Base-by-base conservation (phyloP, 768 basidiomycete genomes). In the Boletus subparvulus region DNA sequence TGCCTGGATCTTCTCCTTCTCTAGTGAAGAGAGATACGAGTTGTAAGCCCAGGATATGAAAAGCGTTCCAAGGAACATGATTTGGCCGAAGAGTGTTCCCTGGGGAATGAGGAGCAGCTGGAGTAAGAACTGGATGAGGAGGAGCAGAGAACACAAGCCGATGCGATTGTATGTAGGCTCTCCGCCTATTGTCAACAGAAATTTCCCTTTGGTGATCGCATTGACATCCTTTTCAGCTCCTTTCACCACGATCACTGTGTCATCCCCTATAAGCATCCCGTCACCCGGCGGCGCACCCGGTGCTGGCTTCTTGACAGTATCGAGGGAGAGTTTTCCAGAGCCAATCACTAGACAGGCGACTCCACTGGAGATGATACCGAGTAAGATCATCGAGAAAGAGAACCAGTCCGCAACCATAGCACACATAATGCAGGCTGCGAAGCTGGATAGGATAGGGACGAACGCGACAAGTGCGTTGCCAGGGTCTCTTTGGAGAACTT, bases 21-120 rank as follows among this genome's bases (percentile, higher is more conserved):
- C 77, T 65, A 80, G 59, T 0, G 68, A 70, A 9, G 73, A 72
- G 30, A 75, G 66, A 45, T 66, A 75, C 1, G 70, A 66, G 41
- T 75, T 75, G 50, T 75, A 74, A 1, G 17, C 52, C 74, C 74
- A 75, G 1, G 74, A 75, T 2, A 67, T 65, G 4, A 58, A 67
- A 16, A 75, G 64, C 1, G 73, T 61, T 1, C 52, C 43, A 30
- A 75, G 53, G 55, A 75, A 75, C 69, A 75, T 56, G 42, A 72
- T 52, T 47, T 75, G 74, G 12, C 75, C 74, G 7, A 75, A 73
- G 39, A 74, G 65, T 12, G 54, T 33, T 12, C 61, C 68, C 49
- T 75, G 73, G 4, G 74, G 74, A 24, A 73, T 72, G 36, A 75
- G 64, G 44, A 75, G 62, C 4, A 74, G 61, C 55, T 75, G 74